These are phyloP conservation scores for Dothidotthia symphoricarpi DNA, from an alignment of 2,329 filamentous ascomycete genomes.

Conservation along the genomic window DNA sequence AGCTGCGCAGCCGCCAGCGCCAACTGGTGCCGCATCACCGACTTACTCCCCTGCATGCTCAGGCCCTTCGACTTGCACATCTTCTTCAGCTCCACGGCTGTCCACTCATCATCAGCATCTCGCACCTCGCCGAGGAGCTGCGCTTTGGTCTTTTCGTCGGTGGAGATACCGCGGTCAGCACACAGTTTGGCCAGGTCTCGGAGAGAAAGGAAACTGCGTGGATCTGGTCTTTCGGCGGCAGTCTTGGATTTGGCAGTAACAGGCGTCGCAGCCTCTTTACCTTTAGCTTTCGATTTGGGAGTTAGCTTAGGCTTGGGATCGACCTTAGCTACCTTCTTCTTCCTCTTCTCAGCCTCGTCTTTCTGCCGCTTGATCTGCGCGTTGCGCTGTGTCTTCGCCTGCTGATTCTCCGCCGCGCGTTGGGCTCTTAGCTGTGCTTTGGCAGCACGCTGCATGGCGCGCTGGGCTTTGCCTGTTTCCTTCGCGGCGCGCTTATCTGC, in stretches of 20 bases:
- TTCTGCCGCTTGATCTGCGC: conserved; percentile 17
- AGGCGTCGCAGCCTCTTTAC: too few species aligned
- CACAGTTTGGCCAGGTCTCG: conserved; percentile 26
- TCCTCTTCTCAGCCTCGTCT: not conserved
- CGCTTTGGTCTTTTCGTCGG: conserved; percentile 11
- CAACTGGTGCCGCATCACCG: conserved; percentile 25
- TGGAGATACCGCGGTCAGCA: conserved; percentile 15
- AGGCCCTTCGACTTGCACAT: conserved; percentile 26
- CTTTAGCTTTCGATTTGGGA: too few species aligned
- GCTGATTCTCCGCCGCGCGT: conserved; percentile 15
- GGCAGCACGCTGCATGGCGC: conserved; percentile 23
- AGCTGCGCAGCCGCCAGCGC: conserved; percentile 22
- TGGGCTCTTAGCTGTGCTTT: conserved; percentile 18
- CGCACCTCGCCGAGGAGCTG: conserved; percentile 21
- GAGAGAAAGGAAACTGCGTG: conserved; percentile 22
- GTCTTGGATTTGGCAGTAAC: conserved; percentile 5
- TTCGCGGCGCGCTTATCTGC: conserved; percentile 16
- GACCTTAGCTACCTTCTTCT: too few species aligned
- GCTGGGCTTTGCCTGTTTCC: conserved; percentile 18
- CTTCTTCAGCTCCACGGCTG: conserved; percentile 18
- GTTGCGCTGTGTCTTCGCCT: conserved; percentile 15
- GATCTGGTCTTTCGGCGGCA: conserved; percentile 22
- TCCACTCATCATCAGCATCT: conserved; percentile 25
- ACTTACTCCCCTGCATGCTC: conserved; percentile 20
- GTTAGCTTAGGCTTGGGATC: too few species aligned